Evolutionary conservation across 2,329 filamentous ascomycete species (phyloP).

Genomic region (Diaporthe eres): DNA sequence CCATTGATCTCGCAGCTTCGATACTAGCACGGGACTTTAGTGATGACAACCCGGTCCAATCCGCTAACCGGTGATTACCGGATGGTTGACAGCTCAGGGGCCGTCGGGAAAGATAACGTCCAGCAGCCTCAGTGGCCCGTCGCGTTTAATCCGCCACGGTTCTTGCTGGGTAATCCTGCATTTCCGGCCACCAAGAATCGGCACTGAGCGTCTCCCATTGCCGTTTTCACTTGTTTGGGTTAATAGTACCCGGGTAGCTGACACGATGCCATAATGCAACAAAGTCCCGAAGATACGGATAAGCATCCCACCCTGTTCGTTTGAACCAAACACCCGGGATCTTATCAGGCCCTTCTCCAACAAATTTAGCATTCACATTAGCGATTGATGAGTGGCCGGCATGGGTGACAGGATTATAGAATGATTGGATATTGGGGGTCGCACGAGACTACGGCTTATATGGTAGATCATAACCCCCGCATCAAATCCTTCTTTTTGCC

Average conservation of each 20-base stretch:
- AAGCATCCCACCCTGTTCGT: slow-evolving; percentile 12
- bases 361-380: slow-evolving; percentile 17
- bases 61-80: slow-evolving; percentile 24
- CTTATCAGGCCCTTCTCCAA: slow-evolving; percentile 27
- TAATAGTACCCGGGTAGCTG: not conserved
- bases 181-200: slow-evolving; percentile 4
- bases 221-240: not conserved
- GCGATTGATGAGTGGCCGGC: slow-evolving; percentile 9
- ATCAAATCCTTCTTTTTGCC: not conserved
- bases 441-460: slow-evolving; percentile 22
- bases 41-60: slow-evolving; percentile 10
- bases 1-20: not conserved
- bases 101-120: slow-evolving; percentile 27
- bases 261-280: slow-evolving; percentile 29
- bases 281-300: slow-evolving; percentile 22
- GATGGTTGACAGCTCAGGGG: slow-evolving; percentile 6
- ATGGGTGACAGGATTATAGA: not conserved
- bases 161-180: slow-evolving; percentile 25
- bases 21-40: slow-evolving; percentile 1
- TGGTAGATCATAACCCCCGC: slow-evolving; percentile 22
- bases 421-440: slow-evolving; percentile 6
- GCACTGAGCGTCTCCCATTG: not conserved
- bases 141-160: not conserved
- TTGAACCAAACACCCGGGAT: slow-evolving; percentile 16
- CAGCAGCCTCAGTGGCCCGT: slow-evolving; percentile 21